These are phyloP conservation scores for Mollisiaceae sp. DNA, from an alignment of 2,329 filamentous ascomycete species.

Conservation along the genomic window DNA sequence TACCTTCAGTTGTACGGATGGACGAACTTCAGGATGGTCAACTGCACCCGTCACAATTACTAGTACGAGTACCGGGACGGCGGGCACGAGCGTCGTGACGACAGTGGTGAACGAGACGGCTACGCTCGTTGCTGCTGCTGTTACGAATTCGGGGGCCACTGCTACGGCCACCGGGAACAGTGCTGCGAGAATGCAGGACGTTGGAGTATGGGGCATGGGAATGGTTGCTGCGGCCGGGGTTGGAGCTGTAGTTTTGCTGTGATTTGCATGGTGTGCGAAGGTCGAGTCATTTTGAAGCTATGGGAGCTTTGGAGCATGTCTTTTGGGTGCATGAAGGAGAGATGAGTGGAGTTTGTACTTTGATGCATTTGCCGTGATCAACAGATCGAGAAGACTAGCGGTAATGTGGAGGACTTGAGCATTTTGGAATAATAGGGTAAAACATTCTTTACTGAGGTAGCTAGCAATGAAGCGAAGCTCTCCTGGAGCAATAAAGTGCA, in stretches of 20 bases:
- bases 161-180: not conserved
- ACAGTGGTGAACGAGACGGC: not conserved
- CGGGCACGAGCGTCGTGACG: not conserved
- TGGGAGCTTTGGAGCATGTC: not conserved
- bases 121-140: not conserved
- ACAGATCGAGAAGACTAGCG: not conserved
- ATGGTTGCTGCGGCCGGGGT: not conserved
- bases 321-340: not conserved
- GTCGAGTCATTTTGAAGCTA: not conserved
- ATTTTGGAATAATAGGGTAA: not conserved
- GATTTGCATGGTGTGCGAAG: not conserved
- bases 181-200: not conserved
- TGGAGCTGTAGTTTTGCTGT: not conserved
- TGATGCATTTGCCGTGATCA: not conserved
- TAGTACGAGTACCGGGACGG: not conserved
- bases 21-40: not conserved
- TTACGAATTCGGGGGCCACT: not conserved
- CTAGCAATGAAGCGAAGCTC: not conserved
- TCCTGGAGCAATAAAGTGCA: not conserved
- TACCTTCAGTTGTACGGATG: slow-evolving; percentile 3
- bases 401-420: not conserved
- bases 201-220: not conserved
- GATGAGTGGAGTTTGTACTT: not conserved
- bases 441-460: not conserved
- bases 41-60: not conserved